Base-by-base conservation (phyloP, 169 alveolate genomes). In the Ophryocystis elektroscirrha region DNA sequence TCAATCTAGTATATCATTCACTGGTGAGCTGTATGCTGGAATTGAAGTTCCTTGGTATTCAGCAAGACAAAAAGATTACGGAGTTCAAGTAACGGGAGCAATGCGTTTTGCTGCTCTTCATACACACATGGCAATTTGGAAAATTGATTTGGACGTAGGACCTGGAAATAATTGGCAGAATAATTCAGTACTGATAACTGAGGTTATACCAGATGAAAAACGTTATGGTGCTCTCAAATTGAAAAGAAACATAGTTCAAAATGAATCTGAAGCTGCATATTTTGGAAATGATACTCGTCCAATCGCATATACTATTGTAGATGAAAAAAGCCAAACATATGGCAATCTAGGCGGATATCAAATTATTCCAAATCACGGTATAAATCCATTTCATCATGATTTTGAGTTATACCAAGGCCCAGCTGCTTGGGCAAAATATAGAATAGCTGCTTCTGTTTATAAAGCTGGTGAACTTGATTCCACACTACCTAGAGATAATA, bases 21-120 rank as follows among this genome's bases (percentile, higher is more conserved):
- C 76, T 7, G 76, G 76, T 3, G 76, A 67, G 54, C 51, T 67
- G 22, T 67, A 67, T 59, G 73, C 73, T 23, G 76, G 76, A 26
- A 49, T 67, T 5, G 76, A 67, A 24, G 76, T 67, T 0, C 76
- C 76, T 2, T 62, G 65, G 60, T 67, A 47, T 43, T 62, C 73
- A 2, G 72, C 71, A 5, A 45, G 65, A 15, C 76, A 67, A 41
- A 45, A 48, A 9, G 23, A 23, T 19, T 61, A 67, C 50, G 76
- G 76, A 16, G 54, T 69, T 2, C 73, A 56, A 37, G 65, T 67
- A 18, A 55, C 61, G n/a, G 68, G 67, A 24, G 53, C 73, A 5
- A 66, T 61, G 61, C 53, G 69, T 38, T 62, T 67, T 71, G 76
- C 68, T 7, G 73, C 76, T 42, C 47, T 67, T 27, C 76, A 67